A percentile compares a stretch with the other conserved stretches of the same genome.
Evolutionary conservation across 2,329 filamentous ascomycete species (phyloP).

Genomic region (Raffaelea ambrosiae): DNA sequence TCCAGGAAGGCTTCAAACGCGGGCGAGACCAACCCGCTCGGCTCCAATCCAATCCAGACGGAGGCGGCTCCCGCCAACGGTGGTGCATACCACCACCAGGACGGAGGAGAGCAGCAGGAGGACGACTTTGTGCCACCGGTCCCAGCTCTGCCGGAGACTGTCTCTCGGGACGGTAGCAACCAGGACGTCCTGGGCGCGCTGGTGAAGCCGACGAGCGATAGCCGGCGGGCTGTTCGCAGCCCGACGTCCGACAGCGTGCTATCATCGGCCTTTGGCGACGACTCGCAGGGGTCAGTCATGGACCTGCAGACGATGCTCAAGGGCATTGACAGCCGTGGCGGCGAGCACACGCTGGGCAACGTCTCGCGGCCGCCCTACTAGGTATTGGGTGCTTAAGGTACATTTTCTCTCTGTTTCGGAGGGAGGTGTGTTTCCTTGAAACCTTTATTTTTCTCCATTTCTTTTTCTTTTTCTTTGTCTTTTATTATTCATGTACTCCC

Average conservation of each 20-base stretch:
- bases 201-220: neutral
- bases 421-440: neutral
- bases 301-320: constrained; percentile 41
- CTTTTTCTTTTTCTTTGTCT: too few species aligned
- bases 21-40: constrained; percentile 24
- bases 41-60: constrained; percentile 32
- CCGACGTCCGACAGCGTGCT: constrained; percentile 20
- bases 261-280: constrained; percentile 19
- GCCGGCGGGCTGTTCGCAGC: neutral
- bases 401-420: neutral
- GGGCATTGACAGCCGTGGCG: constrained; percentile 40
- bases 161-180: too few species aligned
- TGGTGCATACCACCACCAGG: constrained; percentile 13
- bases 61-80: too few species aligned
- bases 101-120: constrained; percentile 21
- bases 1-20: constrained; percentile 5
- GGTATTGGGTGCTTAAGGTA: neutral
- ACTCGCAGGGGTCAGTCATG: constrained; percentile 29
- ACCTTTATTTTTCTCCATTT: neutral
- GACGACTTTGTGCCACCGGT: constrained; percentile 43
- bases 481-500: too few species aligned
- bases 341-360: constrained; percentile 36
- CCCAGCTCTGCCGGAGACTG: constrained; percentile 31
- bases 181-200: too few species aligned
- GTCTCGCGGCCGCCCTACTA: constrained; percentile 42